A percentile compares a stretch with the other conserved stretches of the same genome.
phyloP scores from a whole-genome alignment of 1,139 yeast genomes.

The Candida freyschussii region DNA sequence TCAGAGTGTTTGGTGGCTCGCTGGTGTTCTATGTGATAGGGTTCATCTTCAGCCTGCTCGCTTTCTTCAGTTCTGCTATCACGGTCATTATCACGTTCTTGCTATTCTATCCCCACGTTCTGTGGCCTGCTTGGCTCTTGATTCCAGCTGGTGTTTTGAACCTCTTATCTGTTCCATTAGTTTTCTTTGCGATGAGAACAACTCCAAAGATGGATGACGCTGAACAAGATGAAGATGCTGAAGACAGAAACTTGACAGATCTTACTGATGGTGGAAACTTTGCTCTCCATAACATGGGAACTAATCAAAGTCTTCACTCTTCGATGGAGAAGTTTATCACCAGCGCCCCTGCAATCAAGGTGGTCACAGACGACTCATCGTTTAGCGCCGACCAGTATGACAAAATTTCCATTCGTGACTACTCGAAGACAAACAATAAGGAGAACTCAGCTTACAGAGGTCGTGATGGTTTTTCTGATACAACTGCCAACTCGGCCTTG shows the following conservation, averaged over 20 bases:
- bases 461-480: conserved; percentile 6
- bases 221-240: conserved; percentile 19
- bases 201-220: conserved; percentile 29
- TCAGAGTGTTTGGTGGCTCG: conserved; percentile 37
- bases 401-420: conserved; percentile 22
- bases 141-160: conserved; percentile 60
- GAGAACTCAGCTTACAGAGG: conserved; percentile 12
- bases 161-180: conserved; percentile 41
- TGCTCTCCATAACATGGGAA: conserved; percentile 11
- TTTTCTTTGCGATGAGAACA: conserved; percentile 30
- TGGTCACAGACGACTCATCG: conserved; percentile 20
- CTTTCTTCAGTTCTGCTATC: conserved; percentile 49
- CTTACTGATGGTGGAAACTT: conserved; percentile 29
- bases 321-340: conserved; percentile 15
- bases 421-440: conserved; percentile 15
- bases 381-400: conserved; percentile 17
- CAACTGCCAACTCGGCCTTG: conserved; percentile 2
- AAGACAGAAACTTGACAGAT: conserved; percentile 31
- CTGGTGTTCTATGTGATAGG: conserved; percentile 29
- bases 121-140: conserved; percentile 67
- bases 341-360: conserved; percentile 13
- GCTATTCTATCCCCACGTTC: conserved; percentile 56
- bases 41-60: conserved; percentile 35
- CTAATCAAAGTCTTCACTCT: conserved; percentile 13
- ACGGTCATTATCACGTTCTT: conserved; percentile 50